phyloP scores from a whole-genome alignment of 2,329 filamentous ascomycete genomes.

The Coniosporium tulheliwenetii region DNA sequence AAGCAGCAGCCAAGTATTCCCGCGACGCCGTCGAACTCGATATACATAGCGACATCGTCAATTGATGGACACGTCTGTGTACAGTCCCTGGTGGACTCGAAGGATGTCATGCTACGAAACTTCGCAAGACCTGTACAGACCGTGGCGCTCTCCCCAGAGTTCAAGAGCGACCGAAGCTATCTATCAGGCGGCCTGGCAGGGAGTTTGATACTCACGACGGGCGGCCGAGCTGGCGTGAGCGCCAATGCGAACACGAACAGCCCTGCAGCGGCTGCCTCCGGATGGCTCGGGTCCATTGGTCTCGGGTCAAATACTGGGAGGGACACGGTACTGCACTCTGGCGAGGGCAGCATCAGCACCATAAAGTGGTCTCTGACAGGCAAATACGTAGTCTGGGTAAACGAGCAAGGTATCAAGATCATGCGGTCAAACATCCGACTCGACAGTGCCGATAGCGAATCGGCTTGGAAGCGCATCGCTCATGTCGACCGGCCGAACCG shows the following conservation, averaged over 20 bases:
- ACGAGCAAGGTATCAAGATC: slow-evolving; percentile 94
- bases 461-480: slow-evolving; percentile 87
- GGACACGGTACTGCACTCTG: slow-evolving; percentile 76
- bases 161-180: slow-evolving; percentile 76
- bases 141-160: slow-evolving; percentile 88
- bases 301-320: slow-evolving; percentile 63
- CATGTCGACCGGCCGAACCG: slow-evolving; percentile 82
- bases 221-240: slow-evolving; percentile 63
- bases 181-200: slow-evolving; percentile 82
- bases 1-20: slow-evolving; percentile 45
- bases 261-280: slow-evolving; percentile 69
- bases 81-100: slow-evolving; percentile 69
- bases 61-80: slow-evolving; percentile 94
- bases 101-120: slow-evolving; percentile 82
- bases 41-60: slow-evolving; percentile 85
- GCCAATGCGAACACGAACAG: slow-evolving; percentile 76
- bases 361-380: slow-evolving; percentile 93
- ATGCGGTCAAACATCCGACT: slow-evolving; percentile 82
- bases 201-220: slow-evolving; percentile 71
- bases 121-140: slow-evolving; percentile 87
- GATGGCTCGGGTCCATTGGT: slow-evolving; percentile 83
- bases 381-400: slow-evolving; percentile 87
- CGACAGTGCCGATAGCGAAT: slow-evolving; percentile 59
- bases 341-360: slow-evolving; percentile 77
- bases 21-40: slow-evolving; percentile 70